phyloP scores from a whole-genome alignment of 768 basidiomycete species.

The Leccinum obscurum region DNA sequence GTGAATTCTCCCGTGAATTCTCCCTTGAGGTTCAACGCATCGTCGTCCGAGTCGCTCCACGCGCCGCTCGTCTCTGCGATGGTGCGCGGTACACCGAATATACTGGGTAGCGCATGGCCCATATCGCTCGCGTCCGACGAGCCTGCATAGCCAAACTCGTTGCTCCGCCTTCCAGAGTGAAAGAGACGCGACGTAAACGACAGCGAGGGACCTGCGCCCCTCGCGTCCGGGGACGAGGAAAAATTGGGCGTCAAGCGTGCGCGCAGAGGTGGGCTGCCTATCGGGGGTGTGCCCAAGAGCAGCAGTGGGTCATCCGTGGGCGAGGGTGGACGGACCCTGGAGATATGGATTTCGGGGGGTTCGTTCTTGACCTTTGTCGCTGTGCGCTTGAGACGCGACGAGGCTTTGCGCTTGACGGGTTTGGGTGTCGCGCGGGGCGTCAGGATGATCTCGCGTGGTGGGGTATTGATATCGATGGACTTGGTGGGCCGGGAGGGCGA shows the following conservation, averaged over 20 bases:
- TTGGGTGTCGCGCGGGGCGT: constrained; percentile 34
- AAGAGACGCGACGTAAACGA: constrained; percentile 26
- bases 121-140: constrained; percentile 1
- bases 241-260: constrained; percentile 40
- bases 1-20: constrained; percentile 72
- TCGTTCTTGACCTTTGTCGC: constrained; percentile 54
- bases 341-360: constrained; percentile 61
- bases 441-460: constrained; percentile 62
- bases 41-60: constrained; percentile 34
- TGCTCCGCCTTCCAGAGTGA: constrained; percentile 4
- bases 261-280: constrained; percentile 24
- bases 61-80: constrained; percentile 7
- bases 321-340: constrained; percentile 63
- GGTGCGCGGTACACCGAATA: constrained; percentile 12
- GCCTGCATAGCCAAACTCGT: background rate
- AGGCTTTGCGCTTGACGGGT: constrained; percentile 39
- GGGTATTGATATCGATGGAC: constrained; percentile 46
- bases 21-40: constrained; percentile 42
- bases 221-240: constrained; percentile 29
- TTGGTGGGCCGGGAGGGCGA: constrained; percentile 48
- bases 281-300: constrained; percentile 46
- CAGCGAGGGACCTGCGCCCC: background rate
- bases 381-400: constrained; percentile 24
- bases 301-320: constrained; percentile 77
- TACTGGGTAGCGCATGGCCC: constrained; percentile 15